Evolutionary conservation across 2,329 filamentous ascomycete genomes (phyloP), one percentile per base, ranked within the genome.

Genomic region (Fusarium cicatricum): DNA sequence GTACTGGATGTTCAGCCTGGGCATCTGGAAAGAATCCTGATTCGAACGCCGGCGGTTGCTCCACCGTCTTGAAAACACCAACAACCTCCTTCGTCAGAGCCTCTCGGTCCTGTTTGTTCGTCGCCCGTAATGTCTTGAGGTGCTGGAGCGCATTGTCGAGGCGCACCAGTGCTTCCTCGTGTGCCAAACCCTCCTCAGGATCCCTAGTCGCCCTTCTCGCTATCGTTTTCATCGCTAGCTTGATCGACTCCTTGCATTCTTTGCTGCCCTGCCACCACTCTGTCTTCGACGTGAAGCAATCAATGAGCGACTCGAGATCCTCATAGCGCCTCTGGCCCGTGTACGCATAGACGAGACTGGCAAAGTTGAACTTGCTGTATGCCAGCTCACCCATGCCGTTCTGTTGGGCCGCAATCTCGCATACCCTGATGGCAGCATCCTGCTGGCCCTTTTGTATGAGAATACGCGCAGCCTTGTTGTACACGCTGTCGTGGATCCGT

Each of bases 351-450:
- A 78, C 54, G 15, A 78, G 67, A 33, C 70, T 75, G 26, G 70
- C 54, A 62, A 78, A 78, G 55, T 76, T 78, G 62, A 70, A 69
- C 39, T 72, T 65, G 58, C 64, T 75, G 62, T 76, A 78, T 32
- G 72, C 65, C 23, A 74, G 56, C 33, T 74, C 66, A 11, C 73
- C 72, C 16, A 68, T 58, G 32, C 75, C 76, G 41, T 77, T 76
- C 52, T 72, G 65, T 10, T 68, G 59, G 15, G 75, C 75, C 4
- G 75, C 75, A n/a, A 71, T 39, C 31, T 72, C 62, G 42, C 75
- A 77, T 42, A 78, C 63, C 5, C 58, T 54, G 9, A 71, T 65
- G 5, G 74, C 71, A 3, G 69, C 71, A 9, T 55, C 49, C 5
- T 70, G 66, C 23, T 73, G 62, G 6, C 74, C 72, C 12, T 62